Percentiles rank a stretch among this genome's conserved stretches.
Evolutionary conservation across 2,329 filamentous ascomycete species (phyloP).

Genomic region (Monilinia polystroma): DNA sequence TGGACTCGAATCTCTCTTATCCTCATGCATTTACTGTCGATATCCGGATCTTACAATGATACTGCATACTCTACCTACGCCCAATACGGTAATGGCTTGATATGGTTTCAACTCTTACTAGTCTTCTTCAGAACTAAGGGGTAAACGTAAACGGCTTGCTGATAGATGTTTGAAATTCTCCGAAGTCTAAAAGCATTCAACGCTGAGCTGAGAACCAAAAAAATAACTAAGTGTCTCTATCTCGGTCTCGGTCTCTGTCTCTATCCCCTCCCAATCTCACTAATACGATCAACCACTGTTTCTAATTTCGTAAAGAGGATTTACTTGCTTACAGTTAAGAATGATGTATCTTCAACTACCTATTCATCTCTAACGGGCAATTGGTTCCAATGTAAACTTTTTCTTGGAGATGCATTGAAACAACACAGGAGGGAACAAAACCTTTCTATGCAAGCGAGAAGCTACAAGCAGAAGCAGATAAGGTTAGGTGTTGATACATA

Average conservation of each 20-base stretch:
- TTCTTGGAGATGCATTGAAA: no score
- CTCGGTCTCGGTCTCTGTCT: background rate
- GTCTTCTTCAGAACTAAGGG: background rate
- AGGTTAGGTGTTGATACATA: no score
- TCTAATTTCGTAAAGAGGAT: slow-evolving; percentile 6
- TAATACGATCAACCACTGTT: background rate
- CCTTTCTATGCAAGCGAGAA: no score
- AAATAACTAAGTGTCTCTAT: background rate
- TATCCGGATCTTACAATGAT: background rate
- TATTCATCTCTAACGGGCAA: slow-evolving; percentile 4
- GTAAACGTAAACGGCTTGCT: background rate
- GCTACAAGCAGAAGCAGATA: no score
- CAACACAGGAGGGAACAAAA: no score
- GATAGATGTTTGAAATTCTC: slow-evolving; percentile 9
- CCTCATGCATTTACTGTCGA: slow-evolving; percentile 7
- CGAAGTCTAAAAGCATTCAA: background rate
- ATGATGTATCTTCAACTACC: background rate
- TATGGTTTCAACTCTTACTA: slow-evolving; percentile 7
- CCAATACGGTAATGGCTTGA: slow-evolving; percentile 4
- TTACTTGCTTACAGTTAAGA: background rate
- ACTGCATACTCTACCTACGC: background rate
- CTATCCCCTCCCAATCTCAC: no score
- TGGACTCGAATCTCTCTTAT: slow-evolving; percentile 17
- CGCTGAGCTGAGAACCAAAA: slow-evolving; percentile 5
- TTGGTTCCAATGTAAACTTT: background rate